Evolutionary conservation across 768 basidiomycete genomes (phyloP).

Genomic region (Amanita rubescens): DNA sequence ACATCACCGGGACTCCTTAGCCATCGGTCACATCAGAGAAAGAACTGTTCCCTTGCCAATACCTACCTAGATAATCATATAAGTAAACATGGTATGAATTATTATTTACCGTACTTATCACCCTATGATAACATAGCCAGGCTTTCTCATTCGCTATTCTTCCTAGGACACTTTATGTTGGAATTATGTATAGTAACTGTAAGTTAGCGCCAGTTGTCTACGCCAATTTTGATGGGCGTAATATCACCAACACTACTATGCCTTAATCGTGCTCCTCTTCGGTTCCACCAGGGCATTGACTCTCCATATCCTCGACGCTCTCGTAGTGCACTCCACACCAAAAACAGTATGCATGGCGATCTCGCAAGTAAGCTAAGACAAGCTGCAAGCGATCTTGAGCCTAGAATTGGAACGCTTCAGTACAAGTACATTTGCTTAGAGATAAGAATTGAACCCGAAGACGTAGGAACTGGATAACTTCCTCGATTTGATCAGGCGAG

Average conservation of each 20-base stretch:
- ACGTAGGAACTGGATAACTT: slow-evolving; percentile 59
- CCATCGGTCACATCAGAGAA: background rate
- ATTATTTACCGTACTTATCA: background rate
- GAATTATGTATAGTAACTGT: slow-evolving; percentile 2
- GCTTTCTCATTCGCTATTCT: background rate
- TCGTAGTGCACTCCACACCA: slow-evolving; percentile 83
- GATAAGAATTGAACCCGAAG: slow-evolving; percentile 38
- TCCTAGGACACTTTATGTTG: background rate
- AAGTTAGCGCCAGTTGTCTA: background rate
- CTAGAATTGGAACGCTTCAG: slow-evolving; percentile 30
- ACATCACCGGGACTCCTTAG: background rate
- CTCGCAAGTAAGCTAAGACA: slow-evolving; percentile 68
- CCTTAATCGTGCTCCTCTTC: slow-evolving; percentile 76
- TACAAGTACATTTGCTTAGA: background rate
- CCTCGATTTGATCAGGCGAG: slow-evolving; percentile 54
- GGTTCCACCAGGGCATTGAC: slow-evolving; percentile 63
- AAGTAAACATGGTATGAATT: background rate
- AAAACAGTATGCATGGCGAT: slow-evolving; percentile 71
- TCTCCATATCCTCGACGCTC: slow-evolving; percentile 47
- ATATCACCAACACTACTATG: background rate
- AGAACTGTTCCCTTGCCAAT: background rate
- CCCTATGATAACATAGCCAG: background rate
- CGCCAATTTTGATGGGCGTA: background rate
- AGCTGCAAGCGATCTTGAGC: slow-evolving; percentile 61
- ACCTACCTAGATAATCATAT: background rate